Percentiles rank a stretch among this genome's conserved stretches.
These are phyloP conservation scores for Cyberlindnera veronae DNA, from an alignment of 805 yeast species.

Conservation along the genomic window DNA sequence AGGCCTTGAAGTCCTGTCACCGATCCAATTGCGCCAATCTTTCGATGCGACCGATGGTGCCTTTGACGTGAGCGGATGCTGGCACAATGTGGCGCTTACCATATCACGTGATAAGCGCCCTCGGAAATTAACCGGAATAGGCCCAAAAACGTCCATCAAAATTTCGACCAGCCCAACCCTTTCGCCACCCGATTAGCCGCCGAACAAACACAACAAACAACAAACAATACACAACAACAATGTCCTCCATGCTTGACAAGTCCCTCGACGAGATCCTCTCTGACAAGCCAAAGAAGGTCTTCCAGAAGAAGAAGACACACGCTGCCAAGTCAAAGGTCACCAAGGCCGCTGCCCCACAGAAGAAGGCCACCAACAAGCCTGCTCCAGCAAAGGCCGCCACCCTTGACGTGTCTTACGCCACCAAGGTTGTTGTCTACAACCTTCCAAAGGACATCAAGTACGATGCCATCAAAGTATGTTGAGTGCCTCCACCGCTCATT, in stretches of 20 bases:
- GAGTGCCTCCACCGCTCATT: slow-evolving; percentile 1
- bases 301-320: slow-evolving; percentile 29
- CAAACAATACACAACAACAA: slow-evolving; percentile 41
- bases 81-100: not conserved
- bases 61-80: not conserved
- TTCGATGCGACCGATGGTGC: no score
- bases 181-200: slow-evolving; percentile 1
- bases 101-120: not conserved
- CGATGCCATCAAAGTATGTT: slow-evolving; percentile 83
- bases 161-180: no score
- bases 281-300: slow-evolving; percentile 42
- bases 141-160: no score
- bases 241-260: slow-evolving; percentile 80
- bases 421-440: slow-evolving; percentile 82
- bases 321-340: slow-evolving; percentile 26
- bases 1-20: no score
- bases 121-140: no score
- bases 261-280: slow-evolving; percentile 94
- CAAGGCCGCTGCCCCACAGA: slow-evolving; percentile 22
- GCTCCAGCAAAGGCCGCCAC: slow-evolving; percentile 21
- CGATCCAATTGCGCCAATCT: no score
- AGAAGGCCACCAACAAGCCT: slow-evolving; percentile 17
- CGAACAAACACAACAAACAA: slow-evolving; percentile 4
- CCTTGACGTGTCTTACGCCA: slow-evolving; percentile 53
- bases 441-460: slow-evolving; percentile 84